phyloP scores from a whole-genome alignment of 2,329 filamentous ascomycete genomes.

The Cadophora gregata region DNA sequence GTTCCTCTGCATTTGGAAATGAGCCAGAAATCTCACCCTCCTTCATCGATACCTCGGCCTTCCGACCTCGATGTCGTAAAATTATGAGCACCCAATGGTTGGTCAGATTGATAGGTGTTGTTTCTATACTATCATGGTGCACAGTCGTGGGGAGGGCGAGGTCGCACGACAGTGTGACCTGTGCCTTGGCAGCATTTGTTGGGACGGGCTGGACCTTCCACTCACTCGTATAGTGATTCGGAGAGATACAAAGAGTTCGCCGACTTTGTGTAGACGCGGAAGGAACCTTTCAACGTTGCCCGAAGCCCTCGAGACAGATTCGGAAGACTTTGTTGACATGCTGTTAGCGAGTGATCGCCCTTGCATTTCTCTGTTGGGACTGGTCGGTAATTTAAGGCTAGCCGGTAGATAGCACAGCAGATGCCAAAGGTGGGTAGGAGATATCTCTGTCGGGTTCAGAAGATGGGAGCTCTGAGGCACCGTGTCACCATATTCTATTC shows the following conservation, averaged over 20 bases:
- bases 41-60: conserved; percentile 1
- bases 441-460: neutral
- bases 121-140: too few relatives aligned
- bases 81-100: neutral
- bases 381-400: neutral
- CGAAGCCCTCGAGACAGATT: neutral
- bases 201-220: neutral
- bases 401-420: neutral
- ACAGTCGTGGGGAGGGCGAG: conserved; percentile 8
- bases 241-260: neutral
- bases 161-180: neutral
- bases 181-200: neutral
- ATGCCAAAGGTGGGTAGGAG: too few relatives aligned
- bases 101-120: neutral
- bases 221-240: neutral
- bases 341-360: too few relatives aligned
- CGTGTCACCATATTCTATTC: neutral
- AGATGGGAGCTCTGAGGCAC: neutral
- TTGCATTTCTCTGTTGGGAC: neutral
- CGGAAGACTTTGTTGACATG: neutral
- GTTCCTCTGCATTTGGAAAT: conserved; percentile 1
- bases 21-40: neutral
- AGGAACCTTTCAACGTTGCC: neutral
- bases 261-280: conserved; percentile 1
- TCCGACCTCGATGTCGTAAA: neutral